Evolutionary conservation across 2,329 filamentous ascomycete genomes (phyloP).

Genomic region (Fusarium sambucinum): DNA sequence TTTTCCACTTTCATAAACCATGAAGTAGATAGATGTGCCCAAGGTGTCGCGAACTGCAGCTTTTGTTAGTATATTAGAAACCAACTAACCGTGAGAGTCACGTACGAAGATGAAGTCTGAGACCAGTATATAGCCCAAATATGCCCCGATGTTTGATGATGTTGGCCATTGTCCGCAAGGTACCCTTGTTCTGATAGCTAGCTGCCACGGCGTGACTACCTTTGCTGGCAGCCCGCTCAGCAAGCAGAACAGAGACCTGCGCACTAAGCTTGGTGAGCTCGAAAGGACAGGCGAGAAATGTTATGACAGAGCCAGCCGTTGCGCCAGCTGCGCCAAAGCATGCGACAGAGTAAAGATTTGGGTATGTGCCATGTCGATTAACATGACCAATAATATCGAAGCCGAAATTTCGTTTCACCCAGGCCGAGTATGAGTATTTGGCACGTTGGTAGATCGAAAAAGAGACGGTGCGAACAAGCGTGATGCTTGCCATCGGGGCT

Average conservation of each 20-base stretch:
- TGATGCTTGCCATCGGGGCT: slow-evolving; percentile 84
- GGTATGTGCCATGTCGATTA: slow-evolving; percentile 76
- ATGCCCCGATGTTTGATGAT: slow-evolving; percentile 81
- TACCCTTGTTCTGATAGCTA: slow-evolving; percentile 83
- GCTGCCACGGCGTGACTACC: slow-evolving; percentile 70
- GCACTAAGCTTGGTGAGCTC: slow-evolving; percentile 91
- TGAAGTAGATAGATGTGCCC: slow-evolving; percentile 87
- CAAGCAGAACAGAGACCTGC: slow-evolving; percentile 84
- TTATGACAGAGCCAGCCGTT: slow-evolving; percentile 82
- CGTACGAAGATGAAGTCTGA: slow-evolving; percentile 81
- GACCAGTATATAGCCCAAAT: slow-evolving; percentile 82
- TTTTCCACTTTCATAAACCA: slow-evolving; percentile 89
- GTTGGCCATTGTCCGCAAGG: slow-evolving; percentile 79
- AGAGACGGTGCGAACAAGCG: slow-evolving; percentile 80
- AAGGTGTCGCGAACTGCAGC: slow-evolving; percentile 80
- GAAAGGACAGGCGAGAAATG: slow-evolving; percentile 85
- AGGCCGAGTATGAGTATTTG: slow-evolving; percentile 78
- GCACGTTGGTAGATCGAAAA: slow-evolving; percentile 84
- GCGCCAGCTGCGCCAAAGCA: slow-evolving; percentile 85
- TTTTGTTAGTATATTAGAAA: slow-evolving; percentile 10
- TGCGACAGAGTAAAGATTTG: slow-evolving; percentile 77
- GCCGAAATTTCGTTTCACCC: slow-evolving; percentile 74
- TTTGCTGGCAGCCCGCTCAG: slow-evolving; percentile 56
- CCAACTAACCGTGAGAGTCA: slow-evolving; percentile 17
- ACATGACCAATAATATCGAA: slow-evolving; percentile 80